Evolutionary conservation across 129 eudicot genomes (phyloP).

Genomic region (Centrapalus pauciflorus): DNA sequence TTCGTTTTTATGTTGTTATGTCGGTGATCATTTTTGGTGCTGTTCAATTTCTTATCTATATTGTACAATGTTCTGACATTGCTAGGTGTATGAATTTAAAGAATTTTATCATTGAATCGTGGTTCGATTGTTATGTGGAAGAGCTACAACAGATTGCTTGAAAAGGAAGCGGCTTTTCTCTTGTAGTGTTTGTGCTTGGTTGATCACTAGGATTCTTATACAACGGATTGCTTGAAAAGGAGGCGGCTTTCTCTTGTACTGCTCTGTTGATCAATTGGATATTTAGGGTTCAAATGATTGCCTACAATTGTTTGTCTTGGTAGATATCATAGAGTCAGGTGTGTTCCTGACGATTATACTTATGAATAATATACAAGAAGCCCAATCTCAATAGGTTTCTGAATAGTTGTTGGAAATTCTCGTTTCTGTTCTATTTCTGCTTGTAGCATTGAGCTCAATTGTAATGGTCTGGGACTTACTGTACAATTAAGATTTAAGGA

Average conservation of each 20-base stretch:
- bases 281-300: background rate
- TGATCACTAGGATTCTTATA: too few species aligned
- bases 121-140: constrained; percentile 1
- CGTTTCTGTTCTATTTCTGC: background rate
- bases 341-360: constrained; percentile 10
- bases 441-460: constrained; percentile 27
- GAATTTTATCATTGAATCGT: background rate
- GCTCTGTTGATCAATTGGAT: constrained; percentile 15
- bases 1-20: background rate
- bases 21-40: background rate
- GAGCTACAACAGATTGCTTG: constrained; percentile 18
- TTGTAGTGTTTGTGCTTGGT: too few species aligned
- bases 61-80: background rate
- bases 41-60: constrained; percentile 5
- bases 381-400: constrained; percentile 12
- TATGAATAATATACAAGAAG: background rate
- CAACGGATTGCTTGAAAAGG: constrained; percentile 16
- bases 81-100: background rate
- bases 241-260: constrained; percentile 6
- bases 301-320: constrained; percentile 5
- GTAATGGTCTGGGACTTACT: constrained; percentile 26
- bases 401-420: constrained; percentile 7
- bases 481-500: constrained; percentile 22
- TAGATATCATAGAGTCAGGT: constrained; percentile 25
- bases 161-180: constrained; percentile 10